Percentiles rank a stretch among this genome's conserved stretches.
phyloP scores from a whole-genome alignment of 2,329 filamentous ascomycete genomes.

The Cercospora beticola region DNA sequence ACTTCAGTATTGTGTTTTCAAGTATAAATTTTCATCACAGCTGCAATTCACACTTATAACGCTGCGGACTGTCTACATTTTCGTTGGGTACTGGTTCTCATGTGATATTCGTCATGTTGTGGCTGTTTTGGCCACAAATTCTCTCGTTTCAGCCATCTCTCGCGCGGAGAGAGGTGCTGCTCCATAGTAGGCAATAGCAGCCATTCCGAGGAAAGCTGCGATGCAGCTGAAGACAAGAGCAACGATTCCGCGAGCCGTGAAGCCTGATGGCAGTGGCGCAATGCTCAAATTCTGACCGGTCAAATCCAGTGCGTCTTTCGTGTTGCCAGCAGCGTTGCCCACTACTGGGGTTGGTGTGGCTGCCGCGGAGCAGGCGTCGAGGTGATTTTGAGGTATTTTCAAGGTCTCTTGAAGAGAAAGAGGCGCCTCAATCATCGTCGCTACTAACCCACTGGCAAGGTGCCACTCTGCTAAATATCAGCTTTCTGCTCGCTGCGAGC shows the following conservation, averaged over 20 bases:
- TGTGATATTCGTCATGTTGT: not conserved
- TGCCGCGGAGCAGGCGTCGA: conserved; percentile 57
- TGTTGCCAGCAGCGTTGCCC: conserved; percentile 77
- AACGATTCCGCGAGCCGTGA: conserved; percentile 69
- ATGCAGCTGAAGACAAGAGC: conserved; percentile 72
- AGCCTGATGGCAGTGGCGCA: conserved; percentile 62
- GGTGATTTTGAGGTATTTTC: conserved; percentile 62
- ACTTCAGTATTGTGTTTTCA: no score
- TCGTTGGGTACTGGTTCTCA: no score
- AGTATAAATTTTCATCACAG: no score
- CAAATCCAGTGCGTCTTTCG: conserved; percentile 62
- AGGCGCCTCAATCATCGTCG: conserved; percentile 54
- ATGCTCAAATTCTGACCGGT: conserved; percentile 59
- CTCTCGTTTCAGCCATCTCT: conserved; percentile 30
- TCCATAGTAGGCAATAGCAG: conserved; percentile 56
- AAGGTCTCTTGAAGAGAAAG: conserved; percentile 60
- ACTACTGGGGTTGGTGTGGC: conserved; percentile 46
- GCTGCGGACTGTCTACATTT: no score
- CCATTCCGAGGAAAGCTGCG: conserved; percentile 67
- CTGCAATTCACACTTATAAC: no score
- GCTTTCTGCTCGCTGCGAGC: not conserved
- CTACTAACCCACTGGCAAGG: conserved; percentile 52
- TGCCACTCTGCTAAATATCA: conserved; percentile 48
- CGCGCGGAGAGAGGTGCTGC: conserved; percentile 33
- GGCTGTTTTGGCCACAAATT: conserved; percentile 29